These are phyloP conservation scores for Ilex paraguariensis DNA, from an alignment of 305 asterid genomes.

Conservation along the genomic window DNA sequence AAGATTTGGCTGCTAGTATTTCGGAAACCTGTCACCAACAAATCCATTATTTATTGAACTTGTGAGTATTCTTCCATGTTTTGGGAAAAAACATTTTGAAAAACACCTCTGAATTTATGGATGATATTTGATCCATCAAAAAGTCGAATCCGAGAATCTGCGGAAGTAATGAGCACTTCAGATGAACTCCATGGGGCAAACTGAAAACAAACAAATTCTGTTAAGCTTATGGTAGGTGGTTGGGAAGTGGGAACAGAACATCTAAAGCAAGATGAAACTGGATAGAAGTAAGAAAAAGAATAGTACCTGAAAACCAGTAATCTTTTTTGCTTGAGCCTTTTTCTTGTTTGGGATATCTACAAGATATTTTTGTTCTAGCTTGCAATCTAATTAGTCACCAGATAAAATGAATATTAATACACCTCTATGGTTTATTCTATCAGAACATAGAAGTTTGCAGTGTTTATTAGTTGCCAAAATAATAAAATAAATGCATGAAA, in stretches of 20 bases:
- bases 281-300: background rate
- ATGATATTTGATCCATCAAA: conserved; percentile 53
- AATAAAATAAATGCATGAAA: background rate
- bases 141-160: conserved; percentile 83
- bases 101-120: conserved; percentile 72
- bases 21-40: conserved; percentile 54
- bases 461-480: background rate
- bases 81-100: background rate
- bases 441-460: conserved; percentile 6
- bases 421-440: background rate
- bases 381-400: conserved; percentile 42
- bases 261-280: background rate
- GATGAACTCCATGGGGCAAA: conserved; percentile 62
- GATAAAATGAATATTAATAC: conserved; percentile 7
- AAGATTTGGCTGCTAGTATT: conserved; percentile 84
- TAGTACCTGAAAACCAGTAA: conserved; percentile 85
- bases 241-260: background rate
- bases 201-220: conserved; percentile 28
- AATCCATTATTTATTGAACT: background rate
- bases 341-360: conserved; percentile 34
- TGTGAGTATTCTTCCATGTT: background rate
- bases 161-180: conserved; percentile 77
- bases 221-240: background rate
- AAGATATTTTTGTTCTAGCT: conserved; percentile 50
- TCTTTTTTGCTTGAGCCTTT: conserved; percentile 41